These are phyloP conservation scores for Plasmodium blacklocki DNA, from an alignment of 169 alveolate species.

Conservation along the genomic window DNA sequence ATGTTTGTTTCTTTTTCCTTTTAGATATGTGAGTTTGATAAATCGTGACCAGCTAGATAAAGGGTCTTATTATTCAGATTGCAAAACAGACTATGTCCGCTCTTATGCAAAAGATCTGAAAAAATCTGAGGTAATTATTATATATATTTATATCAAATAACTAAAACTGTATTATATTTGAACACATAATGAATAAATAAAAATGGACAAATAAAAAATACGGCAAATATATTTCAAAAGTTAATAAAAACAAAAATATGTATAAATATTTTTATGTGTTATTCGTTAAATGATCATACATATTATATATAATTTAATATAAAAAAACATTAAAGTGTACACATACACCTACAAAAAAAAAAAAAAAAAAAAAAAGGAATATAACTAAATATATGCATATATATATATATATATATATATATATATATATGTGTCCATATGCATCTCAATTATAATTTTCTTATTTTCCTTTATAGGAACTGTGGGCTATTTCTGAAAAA, in stretches of 20 bases:
- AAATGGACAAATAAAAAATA: too few species aligned
- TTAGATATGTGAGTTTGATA: slow-evolving; percentile 49
- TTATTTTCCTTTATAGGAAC: slow-evolving; percentile 22
- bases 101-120: slow-evolving; percentile 27
- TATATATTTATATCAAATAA: too few species aligned
- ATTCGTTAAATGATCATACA: too few species aligned
- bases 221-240: too few species aligned
- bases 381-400: not conserved
- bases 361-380: not conserved
- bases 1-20: not conserved
- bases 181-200: too few species aligned
- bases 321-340: too few species aligned
- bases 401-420: slow-evolving; percentile 10
- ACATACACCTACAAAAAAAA: too few species aligned
- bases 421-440: not conserved
- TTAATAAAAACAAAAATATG: too few species aligned
- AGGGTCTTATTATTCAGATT: slow-evolving; percentile 66
- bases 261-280: too few species aligned
- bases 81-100: slow-evolving; percentile 48
- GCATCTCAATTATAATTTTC: not conserved
- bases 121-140: slow-evolving; percentile 46
- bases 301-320: too few species aligned
- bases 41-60: slow-evolving; percentile 54
- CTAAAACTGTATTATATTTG: too few species aligned
- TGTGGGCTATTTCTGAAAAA: slow-evolving; percentile 59